Evolutionary conservation across 768 basidiomycete species (phyloP), one percentile per base, ranked within the genome.

Genomic region (Rubroboletus satanas): DNA sequence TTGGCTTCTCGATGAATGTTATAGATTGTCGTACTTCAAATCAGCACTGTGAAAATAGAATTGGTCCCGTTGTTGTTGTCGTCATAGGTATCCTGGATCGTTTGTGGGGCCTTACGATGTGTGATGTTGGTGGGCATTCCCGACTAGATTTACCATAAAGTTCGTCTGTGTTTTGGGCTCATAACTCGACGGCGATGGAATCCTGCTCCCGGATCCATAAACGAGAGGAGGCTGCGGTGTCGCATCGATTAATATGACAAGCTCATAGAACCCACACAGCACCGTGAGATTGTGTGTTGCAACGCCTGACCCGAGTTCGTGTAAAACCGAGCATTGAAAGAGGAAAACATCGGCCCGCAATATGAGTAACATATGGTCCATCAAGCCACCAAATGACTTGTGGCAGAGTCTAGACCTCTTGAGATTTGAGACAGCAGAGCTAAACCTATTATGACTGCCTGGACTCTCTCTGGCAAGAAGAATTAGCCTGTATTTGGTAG

Each of bases 351-450:
- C 35, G 39, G 21, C 33, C 39, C 41, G 51, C 45, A 49, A 31
- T 39, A 57, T 56, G 58, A 60, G 55, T 10, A 3, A 53, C 33
- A 45, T 33, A 61, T 52, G 41, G 36, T 11, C 18, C 62, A 65
- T 65, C 64, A 66, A 66, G 66, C 66, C 66, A 60, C 64, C 32
- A 68, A 67, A 68, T 66, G 54, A 66, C 49, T 43, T 50, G 65
- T 55, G 65, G 58, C 50, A 38, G 50, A 43, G 50, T 12, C 65
- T 42, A 51, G 62, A 42, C 48, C 29, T n/a, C 5, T 26, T 26
- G 26, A 26, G 26, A 26, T 2, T 3, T 35, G 61, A n/a, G 48
- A 31, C 14, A 33, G 41, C 23, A 43, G 53, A 37, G 43, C 23
- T 38, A n/a, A 33, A 33, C 31, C 4, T n/a, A 4, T 26, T 28